phyloP scores from a whole-genome alignment of 768 basidiomycete genomes.

The Boletellus emodensis region DNA sequence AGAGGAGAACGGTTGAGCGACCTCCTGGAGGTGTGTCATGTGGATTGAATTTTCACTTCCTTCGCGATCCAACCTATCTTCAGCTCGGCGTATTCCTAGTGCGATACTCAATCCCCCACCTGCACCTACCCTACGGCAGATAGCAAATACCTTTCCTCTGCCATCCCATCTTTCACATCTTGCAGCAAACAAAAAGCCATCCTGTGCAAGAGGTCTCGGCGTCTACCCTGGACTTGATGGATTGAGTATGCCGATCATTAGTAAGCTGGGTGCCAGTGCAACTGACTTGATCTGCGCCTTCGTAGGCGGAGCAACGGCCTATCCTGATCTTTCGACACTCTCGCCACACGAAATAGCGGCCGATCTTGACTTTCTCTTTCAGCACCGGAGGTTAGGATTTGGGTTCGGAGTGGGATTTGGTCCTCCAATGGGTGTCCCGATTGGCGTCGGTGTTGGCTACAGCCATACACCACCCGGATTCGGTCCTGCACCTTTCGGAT shows the following conservation, averaged over 20 bases:
- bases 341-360: slow-evolving; percentile 44
- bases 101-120: slow-evolving; percentile 48
- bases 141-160: slow-evolving; percentile 58
- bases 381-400: slow-evolving; percentile 33
- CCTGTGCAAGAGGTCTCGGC: slow-evolving; percentile 15
- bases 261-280: slow-evolving; percentile 4
- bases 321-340: slow-evolving; percentile 37
- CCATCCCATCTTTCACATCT: slow-evolving; percentile 26
- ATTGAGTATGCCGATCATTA: slow-evolving; percentile 8
- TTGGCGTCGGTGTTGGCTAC: slow-evolving; percentile 17
- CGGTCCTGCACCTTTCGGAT: slow-evolving; percentile 14
- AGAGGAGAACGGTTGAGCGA: slow-evolving; percentile 74
- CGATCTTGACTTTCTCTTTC: slow-evolving; percentile 54
- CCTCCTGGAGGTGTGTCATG: slow-evolving; percentile 60
- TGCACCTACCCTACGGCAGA: slow-evolving; percentile 62
- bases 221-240: slow-evolving; percentile 19
- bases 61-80: slow-evolving; percentile 2
- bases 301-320: slow-evolving; percentile 40
- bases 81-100: slow-evolving; percentile 58
- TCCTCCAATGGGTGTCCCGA: slow-evolving; percentile 19
- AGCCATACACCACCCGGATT: slow-evolving; percentile 14
- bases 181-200: slow-evolving; percentile 19
- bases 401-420: slow-evolving; percentile 26
- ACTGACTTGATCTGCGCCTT: slow-evolving; percentile 25
- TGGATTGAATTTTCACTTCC: neutral